These are phyloP conservation scores for Melampsora medusae DNA, from an alignment of 1,284 basidiomycete genomes.

Conservation along the genomic window DNA sequence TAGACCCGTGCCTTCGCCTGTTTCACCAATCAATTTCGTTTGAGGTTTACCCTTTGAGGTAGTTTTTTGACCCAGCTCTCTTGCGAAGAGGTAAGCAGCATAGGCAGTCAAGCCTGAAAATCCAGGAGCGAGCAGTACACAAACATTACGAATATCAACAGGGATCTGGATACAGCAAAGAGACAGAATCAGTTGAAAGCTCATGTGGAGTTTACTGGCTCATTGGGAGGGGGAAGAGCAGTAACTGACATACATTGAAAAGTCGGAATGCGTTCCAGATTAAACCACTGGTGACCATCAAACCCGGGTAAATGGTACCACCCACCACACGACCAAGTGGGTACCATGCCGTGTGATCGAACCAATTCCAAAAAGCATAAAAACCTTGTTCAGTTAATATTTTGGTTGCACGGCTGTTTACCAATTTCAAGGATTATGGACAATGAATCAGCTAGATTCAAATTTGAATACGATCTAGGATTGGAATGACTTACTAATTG, in stretches of 20 bases:
- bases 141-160: slow-evolving; percentile 95
- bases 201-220: neutral
- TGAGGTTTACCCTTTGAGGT: slow-evolving; percentile 41
- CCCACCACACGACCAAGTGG: slow-evolving; percentile 96
- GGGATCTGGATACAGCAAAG: slow-evolving; percentile 81
- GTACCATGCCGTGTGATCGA: slow-evolving; percentile 92
- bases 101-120: slow-evolving; percentile 95
- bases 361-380: slow-evolving; percentile 99
- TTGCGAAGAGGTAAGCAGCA: slow-evolving; percentile 85
- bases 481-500: slow-evolving; percentile 70
- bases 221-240: neutral
- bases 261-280: slow-evolving; percentile 43
- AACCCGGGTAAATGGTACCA: slow-evolving; percentile 89
- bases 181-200: slow-evolving; percentile 68
- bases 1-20: slow-evolving; percentile 77
- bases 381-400: slow-evolving; percentile 88
- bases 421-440: neutral
- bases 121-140: slow-evolving; percentile 91
- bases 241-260: slow-evolving; percentile 29
- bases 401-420: slow-evolving; percentile 75
- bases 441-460: neutral
- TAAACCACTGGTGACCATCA: slow-evolving; percentile 44
- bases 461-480: neutral
- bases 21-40: slow-evolving; percentile 59
- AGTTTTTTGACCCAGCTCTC: slow-evolving; percentile 48